These are phyloP conservation scores for Trypanosoma cruzi DNA, from an alignment of 208 protist genomes.

Conservation along the genomic window DNA sequence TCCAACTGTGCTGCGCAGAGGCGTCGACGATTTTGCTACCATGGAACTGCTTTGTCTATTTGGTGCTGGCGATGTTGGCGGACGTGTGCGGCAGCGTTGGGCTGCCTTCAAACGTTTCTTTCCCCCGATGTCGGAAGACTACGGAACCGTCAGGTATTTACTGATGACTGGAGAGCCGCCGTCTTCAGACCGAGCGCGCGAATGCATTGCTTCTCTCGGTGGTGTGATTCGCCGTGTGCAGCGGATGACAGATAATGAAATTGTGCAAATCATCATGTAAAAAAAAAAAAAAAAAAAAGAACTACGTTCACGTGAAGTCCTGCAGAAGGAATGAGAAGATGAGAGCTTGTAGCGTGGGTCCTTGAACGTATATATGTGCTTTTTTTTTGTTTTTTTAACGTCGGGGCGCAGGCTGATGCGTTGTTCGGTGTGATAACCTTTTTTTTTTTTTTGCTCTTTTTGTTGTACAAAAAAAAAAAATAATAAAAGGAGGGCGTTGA, in stretches of 20 bases:
- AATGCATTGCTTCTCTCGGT: slow-evolving; percentile 36
- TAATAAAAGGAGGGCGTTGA: background rate
- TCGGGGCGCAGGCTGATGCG: no score
- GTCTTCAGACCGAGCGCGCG: background rate
- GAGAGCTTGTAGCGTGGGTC: no score
- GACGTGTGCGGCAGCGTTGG: slow-evolving; percentile 44
- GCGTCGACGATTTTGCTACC: slow-evolving; percentile 59
- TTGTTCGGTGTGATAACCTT: no score
- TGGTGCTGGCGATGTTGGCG: slow-evolving; percentile 9
- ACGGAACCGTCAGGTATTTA: slow-evolving; percentile 30
- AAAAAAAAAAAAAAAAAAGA: slow-evolving; percentile 2
- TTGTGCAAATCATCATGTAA: slow-evolving; percentile 40
- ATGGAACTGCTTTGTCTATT: slow-evolving; percentile 55
- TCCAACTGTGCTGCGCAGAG: slow-evolving; percentile 55
- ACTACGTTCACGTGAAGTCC: slow-evolving; percentile 1
- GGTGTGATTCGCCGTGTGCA: slow-evolving; percentile 54
- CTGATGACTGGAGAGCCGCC: slow-evolving; percentile 15
- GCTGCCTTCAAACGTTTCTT: slow-evolving; percentile 66
- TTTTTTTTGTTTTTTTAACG: no score
- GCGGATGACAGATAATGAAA: slow-evolving; percentile 53
- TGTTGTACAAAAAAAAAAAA: no score
- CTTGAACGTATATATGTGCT: no score
- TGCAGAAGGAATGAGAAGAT: no score
- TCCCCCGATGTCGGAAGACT: slow-evolving; percentile 54
- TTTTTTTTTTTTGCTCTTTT: no score